Base-by-base conservation (phyloP, 2,329 filamentous ascomycete species). In the Pseudocercospora crystallina region DNA sequence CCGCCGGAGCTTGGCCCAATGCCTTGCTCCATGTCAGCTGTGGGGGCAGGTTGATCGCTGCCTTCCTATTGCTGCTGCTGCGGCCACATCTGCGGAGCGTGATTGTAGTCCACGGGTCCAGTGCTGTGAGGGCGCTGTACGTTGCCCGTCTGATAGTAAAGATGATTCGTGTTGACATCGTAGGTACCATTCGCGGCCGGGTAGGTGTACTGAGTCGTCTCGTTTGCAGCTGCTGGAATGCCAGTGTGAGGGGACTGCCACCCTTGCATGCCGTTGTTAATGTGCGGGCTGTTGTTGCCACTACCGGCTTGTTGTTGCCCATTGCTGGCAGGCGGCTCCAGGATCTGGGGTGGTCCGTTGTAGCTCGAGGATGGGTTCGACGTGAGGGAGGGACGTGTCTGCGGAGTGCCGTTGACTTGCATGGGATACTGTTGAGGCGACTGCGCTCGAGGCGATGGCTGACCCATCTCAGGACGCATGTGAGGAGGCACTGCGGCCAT, bases 161-260 rank as follows among this genome's bases (percentile, higher is more conserved):
- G 94, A 87, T 2, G 87, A 82, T 76, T 87, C 90, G 77, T 77
- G 34, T 79, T 78, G 38, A 60, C 57, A 30, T 45, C 49, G 43
- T 81, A 79, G 32, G 80, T 79, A 10, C 45, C 46, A 39, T 57
- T 59, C 29, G 56, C 53, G 20, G 75, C 76, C 4, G 83, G 82
- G 61, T 96, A 95, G 7, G 86, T 83, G 66, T 95, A 96, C 55
- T 88, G 84, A 58, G 90, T 91, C 30, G 90, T 91, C 35, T 65
- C 61, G 26, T 61, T 61, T 38, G 90, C 87, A 26, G 35, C 40
- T 8, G 87, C 86, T 8, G 86, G 83, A 59, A 90, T 83, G 30
- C 81, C 80, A 57, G 83, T 82, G 60, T 91, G 87, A 3, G 90
- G 90, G 4, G 90, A 95, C 59, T 90, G 87, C 91, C 92, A 96